Conservation (phyloP, 305 asterid genomes). For the Solanum chacoense region DNA sequence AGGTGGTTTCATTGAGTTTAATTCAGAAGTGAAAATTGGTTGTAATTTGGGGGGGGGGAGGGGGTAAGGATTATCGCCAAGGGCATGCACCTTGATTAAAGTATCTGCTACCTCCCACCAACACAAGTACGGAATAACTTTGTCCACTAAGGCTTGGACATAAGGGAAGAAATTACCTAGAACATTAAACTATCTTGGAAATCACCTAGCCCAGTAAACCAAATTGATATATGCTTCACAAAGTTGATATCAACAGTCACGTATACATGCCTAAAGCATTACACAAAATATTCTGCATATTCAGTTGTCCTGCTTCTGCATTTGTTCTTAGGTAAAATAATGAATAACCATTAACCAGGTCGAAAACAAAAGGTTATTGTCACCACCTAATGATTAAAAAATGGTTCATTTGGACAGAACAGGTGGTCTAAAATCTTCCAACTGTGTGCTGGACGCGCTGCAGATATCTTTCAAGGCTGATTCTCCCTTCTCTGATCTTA, state of each 20-base stretch:
- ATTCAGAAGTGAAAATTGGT: neutral
- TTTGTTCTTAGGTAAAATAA: neutral
- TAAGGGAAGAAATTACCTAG: neutral
- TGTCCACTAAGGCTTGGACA: neutral
- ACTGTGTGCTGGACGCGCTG: slow-evolving; percentile 30
- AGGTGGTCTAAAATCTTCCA: slow-evolving; percentile 28
- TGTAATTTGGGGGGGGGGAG: neutral
- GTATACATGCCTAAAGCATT: neutral
- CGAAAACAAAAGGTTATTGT: neutral
- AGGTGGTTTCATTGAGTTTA: neutral
- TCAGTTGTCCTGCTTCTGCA: neutral
- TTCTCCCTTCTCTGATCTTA: slow-evolving; percentile 56
- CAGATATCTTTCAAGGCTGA: slow-evolving; percentile 38
- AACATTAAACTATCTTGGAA: neutral
- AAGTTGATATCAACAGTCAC: neutral
- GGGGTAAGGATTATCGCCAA: neutral
- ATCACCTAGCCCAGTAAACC: neutral
- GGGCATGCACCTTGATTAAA: neutral
- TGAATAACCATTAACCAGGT: neutral
- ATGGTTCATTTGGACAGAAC: neutral
- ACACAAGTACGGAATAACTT: neutral
- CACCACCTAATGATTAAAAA: neutral
- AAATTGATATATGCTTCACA: neutral
- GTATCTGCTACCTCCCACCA: neutral
- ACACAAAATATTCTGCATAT: neutral